Conservation (phyloP, 2,329 filamentous ascomycete genomes). For the Xylaria polymorpha region DNA sequence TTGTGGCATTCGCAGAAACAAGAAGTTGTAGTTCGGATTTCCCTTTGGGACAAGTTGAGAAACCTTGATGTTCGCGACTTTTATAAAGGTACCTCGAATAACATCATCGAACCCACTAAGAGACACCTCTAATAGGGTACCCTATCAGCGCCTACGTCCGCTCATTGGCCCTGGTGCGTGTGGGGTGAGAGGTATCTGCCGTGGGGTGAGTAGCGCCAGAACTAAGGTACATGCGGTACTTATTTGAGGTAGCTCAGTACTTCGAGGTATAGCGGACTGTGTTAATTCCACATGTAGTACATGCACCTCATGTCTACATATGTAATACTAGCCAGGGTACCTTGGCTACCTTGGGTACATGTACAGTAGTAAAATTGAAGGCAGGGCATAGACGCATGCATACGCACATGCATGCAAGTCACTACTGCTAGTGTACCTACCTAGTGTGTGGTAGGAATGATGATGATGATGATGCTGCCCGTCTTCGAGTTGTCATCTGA, state of each 20-base stretch:
- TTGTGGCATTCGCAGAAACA: constrained; percentile 15
- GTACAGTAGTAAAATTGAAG: constrained; percentile 3
- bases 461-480: constrained; percentile 3
- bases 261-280: neutral
- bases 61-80: neutral
- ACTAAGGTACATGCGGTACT: neutral
- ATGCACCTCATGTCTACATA: neutral
- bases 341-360: neutral
- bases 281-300: neutral
- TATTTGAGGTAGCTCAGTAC: neutral
- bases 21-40: neutral
- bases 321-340: neutral
- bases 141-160: neutral
- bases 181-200: constrained; percentile 13
- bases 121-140: neutral
- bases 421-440: neutral
- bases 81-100: constrained; percentile 1
- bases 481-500: neutral
- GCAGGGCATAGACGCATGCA: constrained; percentile 14
- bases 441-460: constrained; percentile 4
- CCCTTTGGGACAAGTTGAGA: neutral
- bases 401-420: constrained; percentile 9
- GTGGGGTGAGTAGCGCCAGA: constrained; percentile 7
- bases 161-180: constrained; percentile 10
- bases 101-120: constrained; percentile 3